Evolutionary conservation across 2,329 filamentous ascomycete genomes (phyloP).

Genomic region (Xylaria sp.): DNA sequence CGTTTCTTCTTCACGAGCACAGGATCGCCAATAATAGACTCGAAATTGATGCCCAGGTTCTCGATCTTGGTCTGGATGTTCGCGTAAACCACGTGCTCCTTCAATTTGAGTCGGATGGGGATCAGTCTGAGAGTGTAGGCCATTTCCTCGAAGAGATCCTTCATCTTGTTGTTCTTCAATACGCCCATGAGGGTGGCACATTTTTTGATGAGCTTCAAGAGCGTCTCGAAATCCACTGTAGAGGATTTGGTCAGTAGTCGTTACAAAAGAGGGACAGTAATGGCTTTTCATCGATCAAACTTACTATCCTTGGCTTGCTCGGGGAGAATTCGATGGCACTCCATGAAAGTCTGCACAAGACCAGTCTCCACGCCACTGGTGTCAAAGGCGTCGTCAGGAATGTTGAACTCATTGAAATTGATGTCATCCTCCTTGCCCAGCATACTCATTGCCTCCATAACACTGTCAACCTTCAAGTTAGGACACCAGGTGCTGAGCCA

Average conservation of each 20-base stretch:
- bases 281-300: background rate
- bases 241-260: background rate
- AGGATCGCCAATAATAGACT: background rate
- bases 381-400: conserved; percentile 17
- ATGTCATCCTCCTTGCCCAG: background rate
- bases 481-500: conserved; percentile 25
- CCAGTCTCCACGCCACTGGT: background rate
- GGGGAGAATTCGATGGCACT: conserved; percentile 7
- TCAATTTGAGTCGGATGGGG: conserved; percentile 16
- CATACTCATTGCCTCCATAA: conserved; percentile 11
- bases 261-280: background rate
- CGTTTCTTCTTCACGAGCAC: background rate
- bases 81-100: conserved; percentile 9
- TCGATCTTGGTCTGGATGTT: conserved; percentile 4
- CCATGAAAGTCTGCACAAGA: conserved; percentile 14
- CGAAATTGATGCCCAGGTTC: background rate
- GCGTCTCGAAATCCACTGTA: conserved; percentile 1
- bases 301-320: conserved; percentile 2
- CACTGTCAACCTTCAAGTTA: conserved; percentile 7
- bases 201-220: conserved; percentile 17
- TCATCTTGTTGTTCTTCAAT: conserved; percentile 18
- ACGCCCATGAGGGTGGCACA: conserved; percentile 18
- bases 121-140: conserved; percentile 18
- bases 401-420: background rate
- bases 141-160: conserved; percentile 11